These are phyloP conservation scores for Herpetospermum pedunculosum DNA, from an alignment of 306 rosid genomes.

Conservation along the genomic window DNA sequence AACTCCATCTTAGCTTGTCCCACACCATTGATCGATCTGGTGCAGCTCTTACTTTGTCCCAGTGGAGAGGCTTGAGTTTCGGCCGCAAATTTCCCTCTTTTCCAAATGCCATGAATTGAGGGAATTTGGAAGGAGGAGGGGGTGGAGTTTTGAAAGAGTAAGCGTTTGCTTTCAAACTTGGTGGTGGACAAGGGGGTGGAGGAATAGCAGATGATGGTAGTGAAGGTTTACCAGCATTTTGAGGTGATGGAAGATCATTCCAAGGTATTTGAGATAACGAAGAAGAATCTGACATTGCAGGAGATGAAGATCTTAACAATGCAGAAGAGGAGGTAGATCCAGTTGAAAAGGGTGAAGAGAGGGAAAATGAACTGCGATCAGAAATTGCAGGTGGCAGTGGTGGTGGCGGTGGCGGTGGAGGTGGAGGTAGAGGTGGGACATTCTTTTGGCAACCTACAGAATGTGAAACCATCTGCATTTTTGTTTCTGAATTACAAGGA, in stretches of 20 bases:
- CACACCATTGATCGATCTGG: constrained; percentile 90
- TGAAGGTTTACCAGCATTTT: constrained; percentile 13
- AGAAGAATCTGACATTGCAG: constrained; percentile 32
- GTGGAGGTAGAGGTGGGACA: constrained; percentile 16
- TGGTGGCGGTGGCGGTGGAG: constrained; percentile 32
- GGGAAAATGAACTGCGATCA: constrained; percentile 22
- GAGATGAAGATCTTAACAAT: constrained; percentile 37
- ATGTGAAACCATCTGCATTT: constrained; percentile 14
- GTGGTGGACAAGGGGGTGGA: constrained; percentile 83
- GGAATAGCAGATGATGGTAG: constrained; percentile 39
- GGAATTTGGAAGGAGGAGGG: constrained; percentile 68
- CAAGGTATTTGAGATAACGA: constrained; percentile 30
- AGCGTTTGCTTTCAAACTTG: constrained; percentile 23
- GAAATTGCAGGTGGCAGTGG: constrained; percentile 36
- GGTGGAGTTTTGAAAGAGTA: constrained; percentile 44
- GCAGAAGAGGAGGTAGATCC: constrained; percentile 45
- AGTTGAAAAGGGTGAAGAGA: constrained; percentile 34
- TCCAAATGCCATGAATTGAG: constrained; percentile 49
- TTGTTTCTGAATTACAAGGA: constrained; percentile 16
- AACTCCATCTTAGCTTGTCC: constrained; percentile 86
- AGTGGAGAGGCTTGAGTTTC: constrained; percentile 93
- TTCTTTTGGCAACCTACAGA: constrained; percentile 17
- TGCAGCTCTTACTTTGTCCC: constrained; percentile 97
- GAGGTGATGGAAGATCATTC: constrained; percentile 21
- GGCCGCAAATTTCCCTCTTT: constrained; percentile 76